Conservation (phyloP, 441 rosid species). For the Populus hybrid region DNA sequence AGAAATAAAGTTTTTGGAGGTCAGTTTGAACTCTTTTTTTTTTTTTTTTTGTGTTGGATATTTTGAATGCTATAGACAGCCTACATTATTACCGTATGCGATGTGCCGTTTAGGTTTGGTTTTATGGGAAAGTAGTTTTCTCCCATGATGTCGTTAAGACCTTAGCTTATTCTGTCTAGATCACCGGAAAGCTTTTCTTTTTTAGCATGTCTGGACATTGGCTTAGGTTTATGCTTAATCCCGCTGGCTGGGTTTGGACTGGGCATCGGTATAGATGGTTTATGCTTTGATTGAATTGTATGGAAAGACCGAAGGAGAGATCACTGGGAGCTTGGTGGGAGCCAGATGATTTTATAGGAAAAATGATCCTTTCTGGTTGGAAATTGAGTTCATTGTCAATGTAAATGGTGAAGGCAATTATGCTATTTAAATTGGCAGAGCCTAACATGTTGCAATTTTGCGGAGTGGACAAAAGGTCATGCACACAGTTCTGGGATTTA, state of each 20-base stretch:
- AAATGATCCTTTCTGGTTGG: not conserved
- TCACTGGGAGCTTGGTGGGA: not conserved
- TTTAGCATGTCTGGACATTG: not conserved
- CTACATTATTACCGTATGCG: not conserved
- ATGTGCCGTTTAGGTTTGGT: not conserved
- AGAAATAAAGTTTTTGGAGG: constrained; percentile 84
- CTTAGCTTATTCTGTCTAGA: not conserved
- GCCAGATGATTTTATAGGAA: not conserved
- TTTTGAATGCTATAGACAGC: not conserved
- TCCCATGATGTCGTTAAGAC: not conserved
- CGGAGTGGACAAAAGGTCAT: not conserved
- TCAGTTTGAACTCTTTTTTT: constrained; percentile 14
- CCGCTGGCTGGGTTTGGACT: not conserved
- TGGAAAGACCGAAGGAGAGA: not conserved
- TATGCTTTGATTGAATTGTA: not conserved
- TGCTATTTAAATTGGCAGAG: not conserved
- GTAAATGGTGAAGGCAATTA: not conserved
- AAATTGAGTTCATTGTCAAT: not conserved
- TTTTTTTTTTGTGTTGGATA: not conserved
- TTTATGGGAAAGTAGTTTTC: not conserved
- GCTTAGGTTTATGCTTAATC: not conserved
- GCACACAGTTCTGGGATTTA: not conserved
- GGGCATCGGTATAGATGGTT: not conserved
- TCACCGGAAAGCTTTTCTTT: not conserved
- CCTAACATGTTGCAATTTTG: not conserved